Conservation (phyloP, 2,329 filamentous ascomycete species). For the Clonostachys rhizophaga region DNA sequence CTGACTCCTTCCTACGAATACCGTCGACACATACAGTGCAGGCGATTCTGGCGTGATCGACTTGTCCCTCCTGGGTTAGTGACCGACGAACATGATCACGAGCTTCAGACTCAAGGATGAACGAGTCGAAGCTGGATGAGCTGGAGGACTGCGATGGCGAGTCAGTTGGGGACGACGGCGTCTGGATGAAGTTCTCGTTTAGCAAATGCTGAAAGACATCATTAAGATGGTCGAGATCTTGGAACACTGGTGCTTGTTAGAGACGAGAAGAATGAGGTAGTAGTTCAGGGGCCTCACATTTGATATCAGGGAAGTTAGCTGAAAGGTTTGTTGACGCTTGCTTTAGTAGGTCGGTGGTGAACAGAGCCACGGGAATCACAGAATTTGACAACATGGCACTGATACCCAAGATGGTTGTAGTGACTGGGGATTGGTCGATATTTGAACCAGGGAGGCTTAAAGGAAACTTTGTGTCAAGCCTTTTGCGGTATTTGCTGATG, state of each 20-base stretch:
- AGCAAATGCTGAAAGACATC: slow-evolving; percentile 13
- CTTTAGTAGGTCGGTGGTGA: slow-evolving; percentile 5
- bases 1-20: slow-evolving; percentile 9
- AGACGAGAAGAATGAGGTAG: background rate
- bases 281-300: slow-evolving; percentile 2
- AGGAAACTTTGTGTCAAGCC: slow-evolving; percentile 4
- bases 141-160: slow-evolving; percentile 7
- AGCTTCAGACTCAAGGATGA: slow-evolving; percentile 12
- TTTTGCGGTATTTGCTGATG: background rate
- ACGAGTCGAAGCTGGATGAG: slow-evolving; percentile 11
- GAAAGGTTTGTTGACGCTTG: slow-evolving; percentile 6
- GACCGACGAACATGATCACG: slow-evolving; percentile 11
- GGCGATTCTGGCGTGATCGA: slow-evolving; percentile 13
- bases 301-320: slow-evolving; percentile 7
- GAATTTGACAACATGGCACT: slow-evolving; percentile 15
- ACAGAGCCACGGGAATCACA: slow-evolving; percentile 12
- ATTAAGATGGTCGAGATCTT: slow-evolving; percentile 9
- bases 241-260: slow-evolving; percentile 7
- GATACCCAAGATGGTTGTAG: slow-evolving; percentile 11
- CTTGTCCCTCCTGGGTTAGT: slow-evolving; percentile 9
- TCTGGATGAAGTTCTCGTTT: slow-evolving; percentile 15
- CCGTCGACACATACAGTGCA: slow-evolving; percentile 14
- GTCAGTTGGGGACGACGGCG: slow-evolving; percentile 6
- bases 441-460: slow-evolving; percentile 9
- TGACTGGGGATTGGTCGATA: slow-evolving; percentile 13